Evolutionary conservation across 1,284 basidiomycete genomes (phyloP), one percentile per base, ranked within the genome.

Genomic region (Malassezia arunalokei): DNA sequence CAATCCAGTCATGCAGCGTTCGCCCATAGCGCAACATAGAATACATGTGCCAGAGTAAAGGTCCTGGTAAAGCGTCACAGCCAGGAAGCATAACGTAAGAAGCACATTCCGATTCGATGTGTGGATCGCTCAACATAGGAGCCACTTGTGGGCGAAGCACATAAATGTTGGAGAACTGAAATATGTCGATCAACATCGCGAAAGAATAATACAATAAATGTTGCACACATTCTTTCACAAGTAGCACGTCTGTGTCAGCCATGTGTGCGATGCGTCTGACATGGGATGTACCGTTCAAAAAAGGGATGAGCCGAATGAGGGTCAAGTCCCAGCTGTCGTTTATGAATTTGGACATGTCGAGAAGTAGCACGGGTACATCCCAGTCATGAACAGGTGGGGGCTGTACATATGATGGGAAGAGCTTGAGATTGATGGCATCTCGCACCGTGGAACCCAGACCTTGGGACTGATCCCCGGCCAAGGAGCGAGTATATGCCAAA

Each of bases 121-220:
- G 83, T 4, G 79, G 75, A 71, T 90, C 87, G 50, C 85, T 81
- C 8, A 85, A 85, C 39, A 92, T 79, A 79, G 83, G 86, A 62
- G 87, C 83, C 24, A 92, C 82, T 57, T 82, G 83, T 57, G 85
- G 85, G 43, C 84, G 82, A 32, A 92, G 78, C 0, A 86, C 87
- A 72, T 98, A 98, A 82, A 94, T 88, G 74, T 96, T 96, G 74
- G 85, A 94, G 43, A 64, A 73, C 73, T 95, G 90, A 73, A 98
- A 98, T 46, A 95, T 86, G 75, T 98, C 91, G 49, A 90, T 83
- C 63, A 84, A 85, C 82, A 95, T 89, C 66, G 95, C 83, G 49
- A 92, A 90, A 76, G 92, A 87, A 71, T 96, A 95, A 70, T 87
- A 95, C 85, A 98, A 75, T 44, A 99, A 79, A 75, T 99, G 94